Evolutionary conservation across 2,329 filamentous ascomycete species (phyloP).

Genomic region (Pseudocercospora eumusae): DNA sequence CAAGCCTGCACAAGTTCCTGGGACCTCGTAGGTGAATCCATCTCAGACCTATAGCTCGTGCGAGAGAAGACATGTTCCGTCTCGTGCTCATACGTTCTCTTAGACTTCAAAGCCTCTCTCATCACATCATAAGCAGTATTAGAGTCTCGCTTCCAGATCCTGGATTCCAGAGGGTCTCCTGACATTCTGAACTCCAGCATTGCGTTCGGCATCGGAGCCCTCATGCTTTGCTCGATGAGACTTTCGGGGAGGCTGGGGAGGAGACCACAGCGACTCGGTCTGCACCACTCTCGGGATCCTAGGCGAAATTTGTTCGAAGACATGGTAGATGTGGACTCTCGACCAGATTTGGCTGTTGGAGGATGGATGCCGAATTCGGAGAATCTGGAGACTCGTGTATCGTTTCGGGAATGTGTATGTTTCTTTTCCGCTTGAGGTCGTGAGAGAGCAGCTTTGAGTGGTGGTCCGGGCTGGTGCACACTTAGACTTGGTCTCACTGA

Average conservation of each 20-base stretch:
- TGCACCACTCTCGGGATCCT: not conserved
- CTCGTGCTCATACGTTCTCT: not conserved
- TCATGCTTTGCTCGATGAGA: not conserved
- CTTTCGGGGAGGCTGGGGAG: constrained; percentile 9
- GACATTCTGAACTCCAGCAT: not conserved
- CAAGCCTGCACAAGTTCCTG: not conserved
- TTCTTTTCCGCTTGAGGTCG: not conserved
- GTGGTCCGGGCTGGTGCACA: not conserved
- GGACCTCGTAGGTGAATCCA: not conserved
- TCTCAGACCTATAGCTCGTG: not conserved
- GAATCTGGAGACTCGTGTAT: constrained; percentile 1
- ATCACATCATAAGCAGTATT: not conserved
- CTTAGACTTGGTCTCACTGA: not conserved
- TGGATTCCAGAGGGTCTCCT: not conserved
- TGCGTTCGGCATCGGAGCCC: not conserved
- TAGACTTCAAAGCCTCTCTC: not conserved
- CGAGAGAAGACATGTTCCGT: not conserved
- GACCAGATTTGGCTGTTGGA: not conserved
- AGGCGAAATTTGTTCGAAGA: not conserved
- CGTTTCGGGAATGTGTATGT: not conserved
- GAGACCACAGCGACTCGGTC: not conserved
- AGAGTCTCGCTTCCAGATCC: not conserved
- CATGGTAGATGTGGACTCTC: not conserved
- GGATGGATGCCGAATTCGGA: not conserved
- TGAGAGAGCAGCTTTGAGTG: not conserved